These are phyloP conservation scores for Erythrophleum fordii DNA, from an alignment of 306 rosid genomes.

Conservation along the genomic window DNA sequence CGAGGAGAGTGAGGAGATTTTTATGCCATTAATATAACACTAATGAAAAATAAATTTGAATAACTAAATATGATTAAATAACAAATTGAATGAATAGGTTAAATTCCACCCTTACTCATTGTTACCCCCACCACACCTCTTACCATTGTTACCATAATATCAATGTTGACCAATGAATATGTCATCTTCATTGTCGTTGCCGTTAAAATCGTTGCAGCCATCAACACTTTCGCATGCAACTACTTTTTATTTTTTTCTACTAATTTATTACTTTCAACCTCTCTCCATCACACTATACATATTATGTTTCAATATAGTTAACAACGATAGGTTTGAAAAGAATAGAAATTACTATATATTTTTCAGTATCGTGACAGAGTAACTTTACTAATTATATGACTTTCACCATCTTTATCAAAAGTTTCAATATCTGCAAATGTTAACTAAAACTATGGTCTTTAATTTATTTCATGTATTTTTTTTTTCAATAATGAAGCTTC, in stretches of 20 bases:
- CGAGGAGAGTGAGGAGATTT: too few species aligned
- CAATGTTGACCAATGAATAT: neutral
- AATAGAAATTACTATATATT: neutral
- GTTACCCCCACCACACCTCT: too few species aligned
- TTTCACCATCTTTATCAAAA: neutral
- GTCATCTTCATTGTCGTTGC: slow-evolving; percentile 28
- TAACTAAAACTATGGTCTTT: too few species aligned
- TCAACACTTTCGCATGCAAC: slow-evolving; percentile 21
- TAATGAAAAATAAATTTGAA: too few species aligned
- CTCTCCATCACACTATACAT: neutral
- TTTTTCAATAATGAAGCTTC: neutral
- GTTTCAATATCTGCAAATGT: neutral
- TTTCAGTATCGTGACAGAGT: neutral
- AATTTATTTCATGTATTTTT: too few species aligned
- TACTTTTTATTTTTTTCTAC: neutral
- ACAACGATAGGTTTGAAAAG: neutral
- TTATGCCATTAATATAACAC: too few species aligned
- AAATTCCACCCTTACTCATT: too few species aligned
- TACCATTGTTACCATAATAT: neutral
- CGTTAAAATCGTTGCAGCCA: slow-evolving; percentile 3
- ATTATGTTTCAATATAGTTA: neutral
- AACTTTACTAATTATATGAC: neutral
- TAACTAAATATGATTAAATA: neutral
- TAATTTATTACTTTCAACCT: neutral
- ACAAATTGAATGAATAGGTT: neutral